Evolutionary conservation across 2,329 filamentous ascomycete species (phyloP).

Genomic region (Aspergillus carbonarius): DNA sequence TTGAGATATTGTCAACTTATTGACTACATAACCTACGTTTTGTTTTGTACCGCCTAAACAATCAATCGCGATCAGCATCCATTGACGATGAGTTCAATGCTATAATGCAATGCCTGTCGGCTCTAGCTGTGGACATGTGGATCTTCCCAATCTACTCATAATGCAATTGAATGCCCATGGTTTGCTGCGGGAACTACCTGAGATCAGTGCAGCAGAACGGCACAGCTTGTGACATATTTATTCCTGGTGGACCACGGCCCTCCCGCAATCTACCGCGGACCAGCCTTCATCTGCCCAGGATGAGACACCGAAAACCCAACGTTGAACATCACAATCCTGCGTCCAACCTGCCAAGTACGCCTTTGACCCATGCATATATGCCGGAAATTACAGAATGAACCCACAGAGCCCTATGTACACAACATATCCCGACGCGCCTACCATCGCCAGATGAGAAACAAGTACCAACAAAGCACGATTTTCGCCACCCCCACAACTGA

Average conservation of each 20-base stretch:
- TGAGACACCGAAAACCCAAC: too few relatives aligned
- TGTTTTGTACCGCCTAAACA: not conserved
- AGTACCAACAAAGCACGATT: constrained; percentile 65
- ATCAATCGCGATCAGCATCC: not conserved
- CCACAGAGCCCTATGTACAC: not conserved
- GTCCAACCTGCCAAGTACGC: not conserved
- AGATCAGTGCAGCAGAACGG: too few relatives aligned
- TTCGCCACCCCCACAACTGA: constrained; percentile 63
- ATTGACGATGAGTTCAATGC: too few relatives aligned
- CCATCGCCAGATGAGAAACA: constrained; percentile 64
- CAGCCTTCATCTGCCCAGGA: too few relatives aligned
- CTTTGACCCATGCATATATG: not conserved
- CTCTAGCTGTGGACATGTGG: too few relatives aligned
- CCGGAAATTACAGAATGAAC: not conserved
- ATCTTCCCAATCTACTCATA: too few relatives aligned
- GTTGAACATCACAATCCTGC: not conserved
- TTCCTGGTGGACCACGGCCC: too few relatives aligned
- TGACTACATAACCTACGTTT: not conserved
- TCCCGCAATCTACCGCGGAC: too few relatives aligned
- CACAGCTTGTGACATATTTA: too few relatives aligned
- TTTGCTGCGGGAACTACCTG: too few relatives aligned
- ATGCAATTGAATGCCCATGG: too few relatives aligned
- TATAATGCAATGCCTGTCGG: too few relatives aligned
- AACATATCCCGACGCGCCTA: constrained; percentile 31
- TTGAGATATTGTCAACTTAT: not conserved